phyloP scores from a whole-genome alignment of 495 filamentous ascomycete genomes.

The Rostrohypoxylon terebratum region DNA sequence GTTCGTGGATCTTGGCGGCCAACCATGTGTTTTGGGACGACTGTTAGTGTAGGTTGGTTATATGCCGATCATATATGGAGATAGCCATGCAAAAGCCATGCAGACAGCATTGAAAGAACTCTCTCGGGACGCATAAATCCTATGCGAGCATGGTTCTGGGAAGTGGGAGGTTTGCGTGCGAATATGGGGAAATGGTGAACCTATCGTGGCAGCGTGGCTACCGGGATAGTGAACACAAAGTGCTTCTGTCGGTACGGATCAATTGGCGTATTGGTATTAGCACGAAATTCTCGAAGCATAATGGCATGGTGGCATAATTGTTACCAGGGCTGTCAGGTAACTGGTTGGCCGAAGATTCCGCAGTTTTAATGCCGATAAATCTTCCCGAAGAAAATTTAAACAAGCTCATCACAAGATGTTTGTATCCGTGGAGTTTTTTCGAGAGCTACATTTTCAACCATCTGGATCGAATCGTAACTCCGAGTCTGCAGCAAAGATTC shows the following conservation, averaged over 20 bases:
- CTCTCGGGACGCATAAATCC: constrained; percentile 5
- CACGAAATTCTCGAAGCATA: background rate
- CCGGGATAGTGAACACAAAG: background rate
- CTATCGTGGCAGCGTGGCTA: background rate
- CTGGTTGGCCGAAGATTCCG: background rate
- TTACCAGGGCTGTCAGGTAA: background rate
- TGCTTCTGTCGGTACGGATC: background rate
- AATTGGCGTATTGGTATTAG: background rate
- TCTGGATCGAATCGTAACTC: background rate
- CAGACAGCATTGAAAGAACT: constrained; percentile 11
- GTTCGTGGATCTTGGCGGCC: background rate
- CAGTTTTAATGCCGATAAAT: background rate
- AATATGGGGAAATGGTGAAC: constrained; percentile 2
- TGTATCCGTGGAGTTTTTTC: background rate
- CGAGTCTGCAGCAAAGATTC: constrained; percentile 6
- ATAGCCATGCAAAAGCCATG: constrained; percentile 2
- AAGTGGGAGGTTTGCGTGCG: background rate
- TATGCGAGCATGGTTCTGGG: constrained; percentile 5
- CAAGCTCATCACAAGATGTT: background rate
- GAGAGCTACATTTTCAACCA: constrained; percentile 1
- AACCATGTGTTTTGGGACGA: background rate
- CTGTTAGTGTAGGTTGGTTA: constrained; percentile 12
- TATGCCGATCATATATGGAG: constrained; percentile 13
- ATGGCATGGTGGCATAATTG: no score
- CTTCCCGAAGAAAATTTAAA: background rate